Evolutionary conservation across 2,329 filamentous ascomycete genomes (phyloP).

Genomic region (Penicillium verrucosum): DNA sequence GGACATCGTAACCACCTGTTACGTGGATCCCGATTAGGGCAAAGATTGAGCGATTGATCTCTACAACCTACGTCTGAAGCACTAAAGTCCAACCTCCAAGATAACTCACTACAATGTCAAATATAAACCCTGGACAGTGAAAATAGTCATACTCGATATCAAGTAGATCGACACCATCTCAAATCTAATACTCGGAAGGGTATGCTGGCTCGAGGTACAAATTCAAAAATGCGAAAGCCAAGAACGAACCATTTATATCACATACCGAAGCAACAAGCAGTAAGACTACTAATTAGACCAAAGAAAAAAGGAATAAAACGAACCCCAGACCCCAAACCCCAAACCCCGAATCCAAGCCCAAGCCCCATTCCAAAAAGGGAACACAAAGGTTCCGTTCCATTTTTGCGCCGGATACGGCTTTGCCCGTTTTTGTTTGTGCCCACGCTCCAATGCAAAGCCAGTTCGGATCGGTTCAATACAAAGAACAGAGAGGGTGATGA

Average conservation of each 20-base stretch:
- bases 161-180: neutral
- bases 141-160: neutral
- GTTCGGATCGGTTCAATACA: neutral
- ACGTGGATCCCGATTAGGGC: neutral
- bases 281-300: neutral
- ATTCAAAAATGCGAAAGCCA: neutral
- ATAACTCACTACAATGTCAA: neutral
- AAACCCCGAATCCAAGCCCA: neutral
- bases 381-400: neutral
- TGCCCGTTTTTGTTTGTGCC: neutral
- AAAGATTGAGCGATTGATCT: neutral
- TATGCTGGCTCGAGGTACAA: neutral
- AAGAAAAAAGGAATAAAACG: neutral
- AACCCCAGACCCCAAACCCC: too few species aligned
- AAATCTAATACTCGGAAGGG: neutral
- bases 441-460: slow-evolving; percentile 2
- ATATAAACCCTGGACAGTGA: neutral
- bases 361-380: neutral
- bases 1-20: neutral
- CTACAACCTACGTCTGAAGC: neutral
- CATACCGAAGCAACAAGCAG: neutral
- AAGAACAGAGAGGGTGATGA: neutral
- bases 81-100: neutral
- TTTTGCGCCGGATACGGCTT: slow-evolving; percentile 2
- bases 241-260: neutral